These are phyloP conservation scores for Calcarisporium arbuscula DNA, from an alignment of 2,329 filamentous ascomycete species.

Conservation along the genomic window DNA sequence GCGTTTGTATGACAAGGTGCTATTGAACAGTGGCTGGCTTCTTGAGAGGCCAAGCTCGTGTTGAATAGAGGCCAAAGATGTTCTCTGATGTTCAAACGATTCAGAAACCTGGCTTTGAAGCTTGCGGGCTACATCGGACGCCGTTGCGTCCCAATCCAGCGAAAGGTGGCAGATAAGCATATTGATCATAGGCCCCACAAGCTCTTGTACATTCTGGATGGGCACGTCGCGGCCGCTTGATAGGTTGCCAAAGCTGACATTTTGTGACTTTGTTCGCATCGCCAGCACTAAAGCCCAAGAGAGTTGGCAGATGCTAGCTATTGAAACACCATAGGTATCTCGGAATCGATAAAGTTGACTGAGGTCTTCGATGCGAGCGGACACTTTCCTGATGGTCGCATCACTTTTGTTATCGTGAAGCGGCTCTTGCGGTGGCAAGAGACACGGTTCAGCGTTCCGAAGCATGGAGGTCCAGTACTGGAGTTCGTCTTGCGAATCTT, in stretches of 20 bases:
- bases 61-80: conserved; percentile 5
- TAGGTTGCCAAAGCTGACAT: conserved; percentile 1
- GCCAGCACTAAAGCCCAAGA: conserved; percentile 2
- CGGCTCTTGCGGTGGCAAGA: too few relatives aligned
- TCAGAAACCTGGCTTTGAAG: background rate
- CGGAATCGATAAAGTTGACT: too few relatives aligned
- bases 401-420: too few relatives aligned
- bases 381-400: too few relatives aligned
- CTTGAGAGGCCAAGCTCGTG: background rate
- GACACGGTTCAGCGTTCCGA: too few relatives aligned
- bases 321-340: background rate
- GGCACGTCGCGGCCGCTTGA: conserved; percentile 1
- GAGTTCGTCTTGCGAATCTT: too few relatives aligned
- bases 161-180: background rate
- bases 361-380: too few relatives aligned
- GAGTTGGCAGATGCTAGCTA: conserved; percentile 1
- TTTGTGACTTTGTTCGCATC: background rate
- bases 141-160: background rate
- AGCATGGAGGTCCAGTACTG: too few relatives aligned
- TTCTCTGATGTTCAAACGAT: conserved; percentile 2
- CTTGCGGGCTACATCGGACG: background rate
- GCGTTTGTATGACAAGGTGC: background rate
- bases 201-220: too few relatives aligned
- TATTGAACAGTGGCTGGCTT: conserved; percentile 1
- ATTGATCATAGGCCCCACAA: conserved; percentile 4